These are phyloP conservation scores for Davidsoniella eucalypti DNA, from an alignment of 2,329 filamentous ascomycete genomes.

Conservation along the genomic window DNA sequence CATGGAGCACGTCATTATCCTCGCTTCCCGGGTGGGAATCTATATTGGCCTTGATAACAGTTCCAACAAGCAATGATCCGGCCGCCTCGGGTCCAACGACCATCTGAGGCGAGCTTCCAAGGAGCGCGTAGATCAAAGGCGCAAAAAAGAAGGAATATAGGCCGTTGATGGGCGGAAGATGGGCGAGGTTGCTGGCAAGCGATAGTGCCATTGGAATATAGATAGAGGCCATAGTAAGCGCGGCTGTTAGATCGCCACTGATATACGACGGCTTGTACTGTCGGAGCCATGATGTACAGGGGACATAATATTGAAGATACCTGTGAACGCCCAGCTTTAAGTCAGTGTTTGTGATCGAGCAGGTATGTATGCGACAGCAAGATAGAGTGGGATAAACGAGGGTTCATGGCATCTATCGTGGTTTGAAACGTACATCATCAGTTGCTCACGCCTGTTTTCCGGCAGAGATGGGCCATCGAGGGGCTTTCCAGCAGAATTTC, in stretches of 20 bases:
- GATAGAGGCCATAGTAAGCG: slow-evolving; percentile 93
- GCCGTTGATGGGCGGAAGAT: slow-evolving; percentile 84
- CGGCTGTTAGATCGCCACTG: slow-evolving; percentile 72
- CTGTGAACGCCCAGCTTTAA: slow-evolving; percentile 23
- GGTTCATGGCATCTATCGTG: background rate
- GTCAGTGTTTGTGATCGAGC: background rate
- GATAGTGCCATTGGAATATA: slow-evolving; percentile 96
- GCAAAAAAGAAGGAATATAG: slow-evolving; percentile 90
- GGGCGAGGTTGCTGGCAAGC: slow-evolving; percentile 78
- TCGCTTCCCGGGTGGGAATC: slow-evolving; percentile 48
- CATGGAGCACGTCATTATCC: slow-evolving; percentile 50
- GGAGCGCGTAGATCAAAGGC: slow-evolving; percentile 74
- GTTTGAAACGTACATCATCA: slow-evolving; percentile 6
- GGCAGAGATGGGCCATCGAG: background rate
- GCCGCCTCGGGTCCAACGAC: slow-evolving; percentile 90
- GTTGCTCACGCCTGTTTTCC: slow-evolving; percentile 1
- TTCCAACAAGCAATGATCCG: slow-evolving; percentile 77
- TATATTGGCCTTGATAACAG: slow-evolving; percentile 65
- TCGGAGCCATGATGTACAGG: slow-evolving; percentile 74
- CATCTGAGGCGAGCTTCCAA: slow-evolving; percentile 86
- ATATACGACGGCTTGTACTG: slow-evolving; percentile 75
- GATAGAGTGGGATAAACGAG: too few species aligned
- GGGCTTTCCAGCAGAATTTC: background rate
- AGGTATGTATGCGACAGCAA: background rate
- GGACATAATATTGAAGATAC: slow-evolving; percentile 88